Evolutionary conservation across 371 early-diverging fungal species (phyloP).

Genomic region (Actinomortierella ambigua): DNA sequence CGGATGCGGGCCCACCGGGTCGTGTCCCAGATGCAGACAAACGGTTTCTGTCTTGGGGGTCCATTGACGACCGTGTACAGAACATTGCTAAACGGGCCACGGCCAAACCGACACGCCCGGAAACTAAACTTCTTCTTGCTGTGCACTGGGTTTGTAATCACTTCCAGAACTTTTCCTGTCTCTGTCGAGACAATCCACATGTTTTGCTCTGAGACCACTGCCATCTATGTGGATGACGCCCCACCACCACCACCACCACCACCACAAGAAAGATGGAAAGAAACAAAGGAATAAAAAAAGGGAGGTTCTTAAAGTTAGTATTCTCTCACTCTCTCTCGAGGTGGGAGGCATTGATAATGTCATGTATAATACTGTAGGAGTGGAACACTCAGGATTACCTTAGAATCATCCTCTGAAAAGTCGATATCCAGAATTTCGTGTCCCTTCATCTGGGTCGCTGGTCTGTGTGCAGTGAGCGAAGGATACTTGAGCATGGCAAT

Average conservation of each 20-base stretch:
- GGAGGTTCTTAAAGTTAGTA: too few relatives aligned
- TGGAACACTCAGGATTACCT: too few relatives aligned
- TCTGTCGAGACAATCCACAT: constrained; percentile 57
- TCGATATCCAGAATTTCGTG: constrained; percentile 70
- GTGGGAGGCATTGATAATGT: too few relatives aligned
- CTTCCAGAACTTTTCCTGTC: constrained; percentile 60
- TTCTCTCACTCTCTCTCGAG: too few relatives aligned
- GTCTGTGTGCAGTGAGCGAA: constrained; percentile 52
- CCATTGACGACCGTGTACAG: constrained; percentile 56
- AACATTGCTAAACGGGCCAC: constrained; percentile 16
- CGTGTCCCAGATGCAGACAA: constrained; percentile 42
- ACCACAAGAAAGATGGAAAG: too few relatives aligned
- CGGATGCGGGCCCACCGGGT: constrained; percentile 38
- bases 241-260: not conserved
- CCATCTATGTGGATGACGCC: constrained; percentile 30
- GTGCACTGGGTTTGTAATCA: constrained; percentile 54
- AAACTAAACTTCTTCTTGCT: constrained; percentile 57
- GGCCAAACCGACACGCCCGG: constrained; percentile 54
- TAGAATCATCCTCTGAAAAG: constrained; percentile 57
- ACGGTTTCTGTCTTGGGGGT: constrained; percentile 46
- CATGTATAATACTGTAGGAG: too few relatives aligned
- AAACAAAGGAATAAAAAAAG: too few relatives aligned
- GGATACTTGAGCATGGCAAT: constrained; percentile 62
- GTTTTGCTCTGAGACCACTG: constrained; percentile 53
- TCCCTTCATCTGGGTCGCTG: constrained; percentile 56